These are phyloP conservation scores for Serpula lacrymans DNA, from an alignment of 768 basidiomycete species.

Conservation along the genomic window DNA sequence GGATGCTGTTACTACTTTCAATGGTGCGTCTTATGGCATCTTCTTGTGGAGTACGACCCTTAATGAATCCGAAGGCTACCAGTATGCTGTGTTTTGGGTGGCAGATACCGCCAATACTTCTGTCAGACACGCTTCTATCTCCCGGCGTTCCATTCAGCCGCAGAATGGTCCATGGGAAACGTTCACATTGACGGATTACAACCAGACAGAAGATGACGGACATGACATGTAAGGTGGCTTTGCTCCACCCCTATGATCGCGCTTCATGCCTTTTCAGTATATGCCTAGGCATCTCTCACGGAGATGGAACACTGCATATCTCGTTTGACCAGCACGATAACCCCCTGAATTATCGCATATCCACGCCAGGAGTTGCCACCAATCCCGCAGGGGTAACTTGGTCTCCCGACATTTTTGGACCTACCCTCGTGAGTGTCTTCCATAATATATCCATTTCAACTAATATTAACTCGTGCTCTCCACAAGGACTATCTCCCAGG, in stretches of 20 bases:
- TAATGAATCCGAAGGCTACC: conserved; percentile 19
- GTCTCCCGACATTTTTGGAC: conserved; percentile 24
- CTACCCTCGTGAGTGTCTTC: conserved; percentile 15
- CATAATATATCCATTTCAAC: neutral
- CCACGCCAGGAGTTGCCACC: conserved; percentile 25
- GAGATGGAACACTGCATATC: conserved; percentile 33
- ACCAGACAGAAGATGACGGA: conserved; percentile 35
- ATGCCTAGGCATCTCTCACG: conserved; percentile 32
- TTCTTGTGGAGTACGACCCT: neutral
- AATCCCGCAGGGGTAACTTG: conserved; percentile 21
- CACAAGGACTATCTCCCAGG: conserved; percentile 31
- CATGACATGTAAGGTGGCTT: conserved; percentile 29
- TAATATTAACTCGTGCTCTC: neutral
- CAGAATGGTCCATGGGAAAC: conserved; percentile 27
- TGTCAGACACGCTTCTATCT: conserved; percentile 24
- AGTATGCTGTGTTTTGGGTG: conserved; percentile 33
- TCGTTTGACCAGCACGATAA: conserved; percentile 37
- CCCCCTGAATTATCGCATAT: conserved; percentile 30
- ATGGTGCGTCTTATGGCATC: too few relatives aligned
- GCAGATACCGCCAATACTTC: conserved; percentile 22
- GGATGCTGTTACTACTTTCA: conserved; percentile 30
- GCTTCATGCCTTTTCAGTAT: conserved; percentile 18
- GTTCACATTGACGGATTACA: conserved; percentile 30
- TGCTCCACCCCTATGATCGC: neutral
- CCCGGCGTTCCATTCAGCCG: conserved; percentile 20